phyloP scores from a whole-genome alignment of 2,329 filamentous ascomycete species.

The Monosporascus cannonballus region DNA sequence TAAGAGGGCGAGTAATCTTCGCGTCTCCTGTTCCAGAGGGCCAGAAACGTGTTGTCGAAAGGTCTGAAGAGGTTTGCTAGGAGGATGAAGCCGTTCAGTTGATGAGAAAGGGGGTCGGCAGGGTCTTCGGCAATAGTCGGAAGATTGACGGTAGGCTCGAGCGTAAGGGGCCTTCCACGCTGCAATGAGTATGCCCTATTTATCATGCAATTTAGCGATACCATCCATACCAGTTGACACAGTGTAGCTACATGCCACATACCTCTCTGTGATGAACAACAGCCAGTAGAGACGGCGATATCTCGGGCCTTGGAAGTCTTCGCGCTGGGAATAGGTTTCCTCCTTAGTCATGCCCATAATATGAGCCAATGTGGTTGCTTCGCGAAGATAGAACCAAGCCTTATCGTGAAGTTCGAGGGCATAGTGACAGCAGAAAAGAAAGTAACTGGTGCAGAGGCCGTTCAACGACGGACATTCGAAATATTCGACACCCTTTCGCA shows the following conservation, averaged over 20 bases:
- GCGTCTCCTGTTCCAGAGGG: conserved; percentile 61
- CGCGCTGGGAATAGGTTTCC: conserved; percentile 54
- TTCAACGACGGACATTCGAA: conserved; percentile 50
- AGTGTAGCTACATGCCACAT: conserved; percentile 12
- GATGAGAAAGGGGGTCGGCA: conserved; percentile 45
- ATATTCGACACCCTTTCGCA: conserved; percentile 57
- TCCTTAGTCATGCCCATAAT: conserved; percentile 57
- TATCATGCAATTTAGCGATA: conserved; percentile 5
- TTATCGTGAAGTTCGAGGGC: conserved; percentile 67
- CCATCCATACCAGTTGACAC: neutral
- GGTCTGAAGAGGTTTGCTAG: conserved; percentile 58
- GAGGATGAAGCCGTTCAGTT: conserved; percentile 51
- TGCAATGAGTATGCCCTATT: conserved; percentile 65
- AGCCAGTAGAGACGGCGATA: conserved; percentile 68
- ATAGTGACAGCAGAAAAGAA: conserved; percentile 68
- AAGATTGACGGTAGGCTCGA: conserved; percentile 63
- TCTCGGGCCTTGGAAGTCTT: conserved; percentile 54
- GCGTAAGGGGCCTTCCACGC: conserved; percentile 61
- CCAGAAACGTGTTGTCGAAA: conserved; percentile 59
- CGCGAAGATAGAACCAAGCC: conserved; percentile 74
- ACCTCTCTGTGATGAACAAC: conserved; percentile 66
- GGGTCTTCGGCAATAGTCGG: conserved; percentile 57
- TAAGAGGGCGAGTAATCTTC: conserved; percentile 51
- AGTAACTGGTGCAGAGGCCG: conserved; percentile 67
- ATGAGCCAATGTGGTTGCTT: conserved; percentile 65